Conservation (phyloP, 1,284 basidiomycete genomes). For the Cutaneotrichosporon sp. region DNA sequence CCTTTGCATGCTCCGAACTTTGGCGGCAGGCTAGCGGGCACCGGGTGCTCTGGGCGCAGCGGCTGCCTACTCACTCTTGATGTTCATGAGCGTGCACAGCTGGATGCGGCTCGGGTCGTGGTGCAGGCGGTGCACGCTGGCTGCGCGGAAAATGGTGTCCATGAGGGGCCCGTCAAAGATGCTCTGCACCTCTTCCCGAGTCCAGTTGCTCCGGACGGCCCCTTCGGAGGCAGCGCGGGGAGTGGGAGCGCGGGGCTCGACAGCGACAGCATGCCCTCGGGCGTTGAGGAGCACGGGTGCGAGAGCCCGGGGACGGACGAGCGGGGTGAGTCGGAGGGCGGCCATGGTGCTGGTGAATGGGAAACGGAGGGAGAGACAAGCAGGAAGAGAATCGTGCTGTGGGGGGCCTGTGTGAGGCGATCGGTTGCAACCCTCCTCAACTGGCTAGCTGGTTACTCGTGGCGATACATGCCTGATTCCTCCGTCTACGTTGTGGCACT, state of each 20-base stretch:
- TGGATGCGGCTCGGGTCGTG: slow-evolving; percentile 88
- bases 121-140: slow-evolving; percentile 70
- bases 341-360: too few relatives aligned
- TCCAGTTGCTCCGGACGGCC: slow-evolving; percentile 46
- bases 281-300: slow-evolving; percentile 15
- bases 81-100: slow-evolving; percentile 97
- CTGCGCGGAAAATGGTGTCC: slow-evolving; percentile 76
- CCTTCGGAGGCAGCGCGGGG: slow-evolving; percentile 22
- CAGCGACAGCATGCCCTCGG: slow-evolving; percentile 38
- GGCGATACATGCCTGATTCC: too few relatives aligned
- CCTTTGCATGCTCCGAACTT: too few relatives aligned
- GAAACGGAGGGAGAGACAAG: too few relatives aligned
- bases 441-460: too few relatives aligned
- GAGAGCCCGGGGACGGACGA: slow-evolving; percentile 1
- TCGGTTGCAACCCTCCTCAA: too few relatives aligned
- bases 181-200: slow-evolving; percentile 49
- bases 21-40: too few relatives aligned
- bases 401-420: too few relatives aligned
- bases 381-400: too few relatives aligned
- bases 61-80: slow-evolving; percentile 85
- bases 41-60: too few relatives aligned
- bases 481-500: too few relatives aligned
- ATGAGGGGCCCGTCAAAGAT: slow-evolving; percentile 64
- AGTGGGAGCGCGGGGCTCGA: slow-evolving; percentile 23
- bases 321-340: too few relatives aligned